Evolutionary conservation across 108 stramenopile genomes (phyloP).

Genomic region (Seminavis robusta): DNA sequence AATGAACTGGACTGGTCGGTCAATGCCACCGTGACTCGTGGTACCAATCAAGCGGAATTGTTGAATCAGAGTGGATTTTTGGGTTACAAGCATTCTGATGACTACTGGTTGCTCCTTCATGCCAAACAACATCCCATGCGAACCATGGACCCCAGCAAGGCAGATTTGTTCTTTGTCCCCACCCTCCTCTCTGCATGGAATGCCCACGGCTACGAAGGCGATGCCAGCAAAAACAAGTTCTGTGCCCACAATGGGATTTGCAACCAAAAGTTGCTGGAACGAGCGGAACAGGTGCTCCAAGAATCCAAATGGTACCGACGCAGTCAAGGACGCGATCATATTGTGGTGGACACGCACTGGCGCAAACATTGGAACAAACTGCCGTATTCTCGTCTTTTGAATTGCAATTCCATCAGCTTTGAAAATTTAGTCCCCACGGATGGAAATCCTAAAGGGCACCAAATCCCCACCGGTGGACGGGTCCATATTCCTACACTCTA

Average conservation of each 20-base stretch:
- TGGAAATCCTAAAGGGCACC: no score
- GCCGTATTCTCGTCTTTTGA: no score
- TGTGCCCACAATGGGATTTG: neutral
- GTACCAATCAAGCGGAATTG: neutral
- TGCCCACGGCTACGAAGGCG: neutral
- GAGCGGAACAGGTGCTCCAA: neutral
- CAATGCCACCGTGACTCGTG: no score
- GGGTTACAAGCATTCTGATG: constrained; percentile 19
- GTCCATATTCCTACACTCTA: constrained; percentile 4
- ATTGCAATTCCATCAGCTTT: no score
- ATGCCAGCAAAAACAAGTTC: neutral
- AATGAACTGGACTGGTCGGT: constrained; percentile 6
- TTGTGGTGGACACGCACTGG: constrained; percentile 16
- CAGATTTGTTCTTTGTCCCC: constrained; percentile 29
- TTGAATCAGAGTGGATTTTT: neutral
- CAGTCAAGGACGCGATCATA: constrained; percentile 14
- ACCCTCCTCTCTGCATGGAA: constrained; percentile 12
- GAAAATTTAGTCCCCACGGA: no score
- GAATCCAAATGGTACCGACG: constrained; percentile 10
- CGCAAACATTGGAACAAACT: no score
- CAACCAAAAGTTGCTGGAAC: neutral
- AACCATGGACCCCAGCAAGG: constrained; percentile 14
- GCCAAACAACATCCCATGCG: constrained; percentile 25
- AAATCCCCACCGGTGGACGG: no score
- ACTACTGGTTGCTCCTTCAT: constrained; percentile 17